Percentiles rank a stretch among this genome's conserved stretches.
These are phyloP conservation scores for Asterella californica DNA, from an alignment of 225 moss, liverwort and hornwort genomes.

Conservation along the genomic window DNA sequence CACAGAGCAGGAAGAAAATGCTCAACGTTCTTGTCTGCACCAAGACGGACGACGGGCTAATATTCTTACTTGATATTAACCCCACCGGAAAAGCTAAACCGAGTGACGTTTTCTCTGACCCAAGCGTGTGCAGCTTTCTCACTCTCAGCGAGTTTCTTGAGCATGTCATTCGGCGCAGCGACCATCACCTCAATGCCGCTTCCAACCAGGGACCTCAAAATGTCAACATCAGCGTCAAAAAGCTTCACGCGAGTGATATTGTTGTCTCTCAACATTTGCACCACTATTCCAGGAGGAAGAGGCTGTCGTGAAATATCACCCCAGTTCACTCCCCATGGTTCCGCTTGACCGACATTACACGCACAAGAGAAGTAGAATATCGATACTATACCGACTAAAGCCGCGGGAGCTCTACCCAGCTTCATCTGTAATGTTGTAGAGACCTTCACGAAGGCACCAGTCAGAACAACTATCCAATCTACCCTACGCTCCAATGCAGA, in stretches of 20 bases:
- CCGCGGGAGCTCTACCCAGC: background rate
- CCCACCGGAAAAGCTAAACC: conserved; percentile 51
- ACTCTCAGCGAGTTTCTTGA: conserved; percentile 49
- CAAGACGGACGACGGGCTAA: background rate
- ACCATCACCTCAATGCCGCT: conserved; percentile 83
- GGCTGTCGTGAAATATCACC: conserved; percentile 78
- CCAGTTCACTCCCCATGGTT: conserved; percentile 80
- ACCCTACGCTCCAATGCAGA: no score
- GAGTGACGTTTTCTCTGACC: conserved; percentile 76
- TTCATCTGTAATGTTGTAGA: background rate
- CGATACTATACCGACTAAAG: conserved; percentile 17
- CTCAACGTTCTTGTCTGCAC: background rate
- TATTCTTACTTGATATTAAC: conserved; percentile 71
- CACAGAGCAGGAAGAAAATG: background rate
- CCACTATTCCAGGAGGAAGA: conserved; percentile 56
- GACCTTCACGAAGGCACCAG: background rate
- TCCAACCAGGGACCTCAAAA: conserved; percentile 60
- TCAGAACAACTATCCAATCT: background rate
- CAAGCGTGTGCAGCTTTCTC: conserved; percentile 55
- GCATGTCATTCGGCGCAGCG: conserved; percentile 71
- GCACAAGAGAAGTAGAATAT: conserved; percentile 13
- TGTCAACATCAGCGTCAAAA: conserved; percentile 66
- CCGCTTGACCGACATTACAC: conserved; percentile 12
- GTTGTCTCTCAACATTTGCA: conserved; percentile 64
- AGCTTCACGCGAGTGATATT: conserved; percentile 74